Evolutionary conservation across 2,329 filamentous ascomycete genomes (phyloP), one percentile per base, ranked within the genome.

Genomic region (Magnaporthiopsis rhizophila): DNA sequence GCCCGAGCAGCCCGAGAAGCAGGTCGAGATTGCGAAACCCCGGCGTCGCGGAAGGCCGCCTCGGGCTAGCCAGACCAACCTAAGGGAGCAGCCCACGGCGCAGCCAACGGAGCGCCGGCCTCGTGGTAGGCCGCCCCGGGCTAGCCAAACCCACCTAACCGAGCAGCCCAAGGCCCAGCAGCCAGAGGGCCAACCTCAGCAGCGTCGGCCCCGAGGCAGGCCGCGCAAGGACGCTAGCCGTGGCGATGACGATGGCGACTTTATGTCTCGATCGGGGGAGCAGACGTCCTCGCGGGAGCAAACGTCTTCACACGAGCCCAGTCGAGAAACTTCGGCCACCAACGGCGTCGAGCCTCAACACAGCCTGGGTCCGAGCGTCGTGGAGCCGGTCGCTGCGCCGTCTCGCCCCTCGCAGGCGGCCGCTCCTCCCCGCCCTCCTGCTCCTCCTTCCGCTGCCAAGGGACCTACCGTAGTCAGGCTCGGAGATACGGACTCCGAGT

Each of bases 391-490:
- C 30, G 38, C 32, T 26, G 61, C 62, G 5, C 65, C 65, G 21
- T 11, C 45, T 11, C 45, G 30, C 60, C 36, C 11, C 18, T 30
- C 21, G 6, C 53, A 24, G 30, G 61, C 50, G 3, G 12, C 61
- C 11, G 9, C 53, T 57, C 28, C 50, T 24, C n/a, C n/a, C 21
- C 56, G 1, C n/a, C 9, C 56, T 58, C 32, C 34, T 30, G 2
- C 30, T 30, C 32, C 34, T 30, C 30, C 30, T 30, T 7, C 61
- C 13, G 15, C 15, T 6, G 6, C 50, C 7, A 53, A 53, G 45
- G 72, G 71, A 13, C 72, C 72, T 12, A 77, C 75, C 0, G 67
- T 77, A 12, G 74, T 77, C 28, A 68, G 75, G 28, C 69, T 77
- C 34, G 66, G 69, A 12, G 69, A 70, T 3, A 70, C 70, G 12